phyloP scores from a whole-genome alignment of 2,329 filamentous ascomycete species.

The Blastomyces parvus region DNA sequence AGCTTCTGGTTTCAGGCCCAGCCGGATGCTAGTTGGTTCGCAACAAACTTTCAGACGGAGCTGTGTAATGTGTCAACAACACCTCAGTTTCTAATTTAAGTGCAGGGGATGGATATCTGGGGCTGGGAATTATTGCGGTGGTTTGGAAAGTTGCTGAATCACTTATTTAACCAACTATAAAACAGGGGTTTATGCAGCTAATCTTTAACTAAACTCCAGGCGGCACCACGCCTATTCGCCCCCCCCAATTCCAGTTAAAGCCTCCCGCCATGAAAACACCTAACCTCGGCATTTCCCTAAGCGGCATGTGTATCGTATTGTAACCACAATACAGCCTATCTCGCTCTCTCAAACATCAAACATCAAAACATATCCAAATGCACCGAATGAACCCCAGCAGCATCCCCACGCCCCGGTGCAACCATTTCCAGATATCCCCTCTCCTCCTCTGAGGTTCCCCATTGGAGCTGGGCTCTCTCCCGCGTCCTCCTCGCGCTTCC shows the following conservation, averaged over 20 bases:
- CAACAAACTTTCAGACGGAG: not conserved
- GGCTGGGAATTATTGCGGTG: too few relatives aligned
- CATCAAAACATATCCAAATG: not conserved
- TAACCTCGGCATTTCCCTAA: not conserved
- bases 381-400: not conserved
- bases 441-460: not conserved
- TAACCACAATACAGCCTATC: not conserved
- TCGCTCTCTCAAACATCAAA: not conserved
- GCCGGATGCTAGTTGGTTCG: not conserved
- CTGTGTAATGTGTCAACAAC: too few relatives aligned
- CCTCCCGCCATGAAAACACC: not conserved
- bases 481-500: not conserved
- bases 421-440: not conserved
- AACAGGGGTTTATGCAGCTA: not conserved
- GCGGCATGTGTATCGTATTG: not conserved
- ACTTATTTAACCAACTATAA: too few relatives aligned
- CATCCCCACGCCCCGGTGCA: not conserved
- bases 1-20: not conserved
- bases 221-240: not conserved
- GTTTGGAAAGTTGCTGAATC: too few relatives aligned
- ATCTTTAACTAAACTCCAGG: not conserved
- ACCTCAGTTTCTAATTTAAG: too few relatives aligned
- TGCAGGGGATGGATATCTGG: too few relatives aligned
- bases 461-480: not conserved
- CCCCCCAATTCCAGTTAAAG: not conserved